Conservation (phyloP, 768 basidiomycete genomes). For the Nevesoporus exiguus region DNA sequence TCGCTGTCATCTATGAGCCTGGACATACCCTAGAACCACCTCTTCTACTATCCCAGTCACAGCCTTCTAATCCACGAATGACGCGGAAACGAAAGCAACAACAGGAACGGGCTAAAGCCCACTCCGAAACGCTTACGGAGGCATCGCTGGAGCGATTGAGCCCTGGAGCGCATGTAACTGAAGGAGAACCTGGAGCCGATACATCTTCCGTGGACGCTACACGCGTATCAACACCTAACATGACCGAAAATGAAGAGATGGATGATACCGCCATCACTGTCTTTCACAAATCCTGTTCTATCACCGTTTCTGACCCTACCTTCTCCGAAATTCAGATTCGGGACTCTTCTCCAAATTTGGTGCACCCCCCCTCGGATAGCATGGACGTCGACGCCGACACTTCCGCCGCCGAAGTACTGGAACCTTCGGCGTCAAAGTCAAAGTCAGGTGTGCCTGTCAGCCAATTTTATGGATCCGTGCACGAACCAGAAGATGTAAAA, state of each 20-base stretch:
- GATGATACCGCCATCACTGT: conserved; percentile 4
- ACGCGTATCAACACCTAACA: conserved; percentile 22
- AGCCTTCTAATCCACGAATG: conserved; percentile 5
- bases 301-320: conserved; percentile 5
- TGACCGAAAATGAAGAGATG: conserved; percentile 13
- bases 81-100: conserved; percentile 25
- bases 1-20: conserved; percentile 89
- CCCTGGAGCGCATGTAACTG: background rate
- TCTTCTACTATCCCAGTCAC: conserved; percentile 27
- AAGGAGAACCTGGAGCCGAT: conserved; percentile 14
- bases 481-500: background rate
- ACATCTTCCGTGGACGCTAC: conserved; percentile 14
- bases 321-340: conserved; percentile 11
- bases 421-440: conserved; percentile 5
- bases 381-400: conserved; percentile 28
- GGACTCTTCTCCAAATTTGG: conserved; percentile 16
- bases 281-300: conserved; percentile 19
- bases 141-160: conserved; percentile 1
- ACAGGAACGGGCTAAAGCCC: conserved; percentile 3
- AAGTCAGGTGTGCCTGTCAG: conserved; percentile 14
- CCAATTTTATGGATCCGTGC: conserved; percentile 22
- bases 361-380: conserved; percentile 18
- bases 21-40: conserved; percentile 52
- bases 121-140: conserved; percentile 1
- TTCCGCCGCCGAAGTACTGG: background rate